Base-by-base conservation (phyloP, 129 eudicot species). In the Pulicaria dysenterica region DNA sequence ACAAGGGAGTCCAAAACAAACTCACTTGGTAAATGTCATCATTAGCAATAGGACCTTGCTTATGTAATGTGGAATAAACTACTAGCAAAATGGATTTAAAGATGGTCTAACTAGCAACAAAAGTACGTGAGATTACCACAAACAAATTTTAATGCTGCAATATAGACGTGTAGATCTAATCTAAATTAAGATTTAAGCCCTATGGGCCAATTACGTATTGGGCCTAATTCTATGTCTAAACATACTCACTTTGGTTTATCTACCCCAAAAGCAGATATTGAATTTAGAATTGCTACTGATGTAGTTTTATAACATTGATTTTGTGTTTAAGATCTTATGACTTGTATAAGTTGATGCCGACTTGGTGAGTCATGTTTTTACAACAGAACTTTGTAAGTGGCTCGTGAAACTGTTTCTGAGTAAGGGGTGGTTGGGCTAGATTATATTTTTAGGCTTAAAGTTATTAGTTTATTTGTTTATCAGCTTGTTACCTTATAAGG, bases 311-410 rank as follows among this genome's bases (percentile, higher is more conserved):
- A 50, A 62, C 24, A 37, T 72, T 8, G 45, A 69, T 53, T 68
- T 69, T 14, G 31, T 73, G 69, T 73, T 74, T 62, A 47, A 47
- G 60, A 73, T 59, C 63, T 53, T 50, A 63, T 73, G 60, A 59
- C 49, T 16, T 9, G 48, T 73, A 60, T 73, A 24, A 15, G 60
- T 34, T 72, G 15, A 58, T 31, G 36, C 9, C 46, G 44, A 59
- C 48, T 36, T 46, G 69, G 69, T 47, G 69, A 59, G 43, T 73
- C 70, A 73, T 62, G 51, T 39, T 48, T 11, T 62, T 60, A 38
- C 49, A 60, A 47, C 69, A 59, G 5, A 73, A 49, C 24, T 61
- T 60, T 62, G 15, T 61, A 49, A 58, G 69, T 54, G 60, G 43
- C 45, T 41, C 8, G 19, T 58, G 43, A 58, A 12, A 45, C 34